Conservation (phyloP, 129 eudicot genomes). For the Artemisia argyi region DNA sequence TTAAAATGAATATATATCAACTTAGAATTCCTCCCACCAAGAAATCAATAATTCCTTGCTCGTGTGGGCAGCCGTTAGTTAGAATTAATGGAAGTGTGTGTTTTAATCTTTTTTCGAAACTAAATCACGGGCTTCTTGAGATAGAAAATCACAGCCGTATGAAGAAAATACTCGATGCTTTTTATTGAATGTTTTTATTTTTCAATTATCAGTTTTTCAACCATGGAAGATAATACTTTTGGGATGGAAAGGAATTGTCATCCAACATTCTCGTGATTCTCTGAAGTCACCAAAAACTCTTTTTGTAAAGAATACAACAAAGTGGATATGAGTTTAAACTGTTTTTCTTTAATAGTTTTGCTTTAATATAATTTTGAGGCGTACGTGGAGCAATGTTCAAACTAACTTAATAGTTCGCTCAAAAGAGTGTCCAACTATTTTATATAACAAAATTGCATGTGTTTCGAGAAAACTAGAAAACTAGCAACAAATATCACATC, state of each 20-base stretch:
- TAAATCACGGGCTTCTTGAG: constrained; percentile 33
- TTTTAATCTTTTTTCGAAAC: constrained; percentile 14
- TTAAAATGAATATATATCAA: constrained; percentile 5
- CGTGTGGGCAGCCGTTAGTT: constrained; percentile 32
- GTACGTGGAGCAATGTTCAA: no score
- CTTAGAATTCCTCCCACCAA: constrained; percentile 16
- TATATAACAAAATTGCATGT: no score
- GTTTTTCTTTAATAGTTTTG: background rate
- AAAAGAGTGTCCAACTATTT: no score
- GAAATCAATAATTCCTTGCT: constrained; percentile 32
- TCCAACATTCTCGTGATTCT: constrained; percentile 33
- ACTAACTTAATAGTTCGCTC: no score
- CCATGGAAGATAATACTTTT: constrained; percentile 22
- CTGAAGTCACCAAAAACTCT: background rate
- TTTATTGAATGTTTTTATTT: background rate
- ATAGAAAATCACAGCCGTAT: constrained; percentile 26
- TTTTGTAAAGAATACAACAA: background rate
- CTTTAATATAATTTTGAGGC: no score
- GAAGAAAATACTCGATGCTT: constrained; percentile 3
- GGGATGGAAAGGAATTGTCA: constrained; percentile 38
- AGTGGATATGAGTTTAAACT: background rate
- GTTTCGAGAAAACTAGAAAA: no score
- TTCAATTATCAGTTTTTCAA: background rate
- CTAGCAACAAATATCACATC: no score
- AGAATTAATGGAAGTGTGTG: constrained; percentile 26